phyloP scores from a whole-genome alignment of 345 rosid genomes.

The Syzygium grande region DNA sequence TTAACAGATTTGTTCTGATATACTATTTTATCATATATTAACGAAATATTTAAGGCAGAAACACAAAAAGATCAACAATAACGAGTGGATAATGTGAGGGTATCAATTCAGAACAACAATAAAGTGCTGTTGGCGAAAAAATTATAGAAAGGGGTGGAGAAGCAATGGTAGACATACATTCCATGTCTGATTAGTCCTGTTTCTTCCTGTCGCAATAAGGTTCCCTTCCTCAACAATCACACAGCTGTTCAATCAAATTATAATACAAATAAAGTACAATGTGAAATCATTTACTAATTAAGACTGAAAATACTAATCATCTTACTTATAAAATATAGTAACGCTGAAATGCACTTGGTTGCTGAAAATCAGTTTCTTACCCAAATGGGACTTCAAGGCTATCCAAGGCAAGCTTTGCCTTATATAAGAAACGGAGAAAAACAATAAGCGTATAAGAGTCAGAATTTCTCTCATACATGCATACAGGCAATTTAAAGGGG shows the following conservation, averaged over 20 bases:
- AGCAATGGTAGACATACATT: background rate
- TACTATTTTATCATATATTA: background rate
- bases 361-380: no score
- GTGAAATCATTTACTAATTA: background rate
- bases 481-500: no score
- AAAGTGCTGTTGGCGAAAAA: background rate
- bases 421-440: background rate
- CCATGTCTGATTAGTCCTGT: background rate
- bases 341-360: no score
- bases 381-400: background rate
- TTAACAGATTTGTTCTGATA: background rate
- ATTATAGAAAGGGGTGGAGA: background rate
- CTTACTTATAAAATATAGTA: no score
- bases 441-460: no score
- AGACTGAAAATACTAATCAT: background rate
- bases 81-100: rapidly evolving
- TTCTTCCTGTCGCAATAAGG: no score
- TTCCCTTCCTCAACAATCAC: no score
- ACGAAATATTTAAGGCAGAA: background rate
- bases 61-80: background rate
- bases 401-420: background rate
- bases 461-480: rapidly evolving
- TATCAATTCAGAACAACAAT: background rate
- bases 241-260: background rate
- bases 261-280: background rate